Base-by-base conservation (phyloP, 495 filamentous ascomycete genomes). In the Pseudomonodictys pantanalensis region DNA sequence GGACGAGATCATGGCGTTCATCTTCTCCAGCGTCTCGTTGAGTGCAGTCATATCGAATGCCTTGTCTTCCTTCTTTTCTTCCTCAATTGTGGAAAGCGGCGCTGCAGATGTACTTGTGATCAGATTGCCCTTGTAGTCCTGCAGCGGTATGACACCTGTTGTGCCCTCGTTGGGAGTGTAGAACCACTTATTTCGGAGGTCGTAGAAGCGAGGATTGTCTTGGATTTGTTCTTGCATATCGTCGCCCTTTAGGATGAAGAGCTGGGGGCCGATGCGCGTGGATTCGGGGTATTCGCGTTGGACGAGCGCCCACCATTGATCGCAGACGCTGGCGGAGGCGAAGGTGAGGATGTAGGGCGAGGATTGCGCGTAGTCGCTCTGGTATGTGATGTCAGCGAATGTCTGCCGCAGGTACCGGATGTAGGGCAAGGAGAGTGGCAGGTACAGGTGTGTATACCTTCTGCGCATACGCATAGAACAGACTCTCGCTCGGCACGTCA, bases 381-480 rank as follows among this genome's bases (percentile, higher is more conserved):
- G 33, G 20, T 32, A 12, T 28, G 29, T 22, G 4, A 2, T 3
- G 15, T 32, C 11, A 23, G 41, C 48, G 22, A 45, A 26, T 30
- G 12, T 22, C 15, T 3, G 29, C 32, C 32, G 5, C 24, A 17
- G 12, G 12, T 7, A n/a, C 25, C 2, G 20, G 38, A 43, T 26
- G 1, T 15, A 35, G 24, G 25, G 4, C n/a, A 39, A 6, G 33
- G 33, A 33, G 26, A 15, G 32, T 4, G 18, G 38, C 9, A 25
- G 44, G 26, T 7, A 52, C 29, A 52, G 18, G 32, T 5, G 20
- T 15, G 38, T 52, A 54, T 35, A 66, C 63, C 49, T 54, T 57
- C 53, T 57, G 52, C 30, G 63, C 63, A 51, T 66, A 66, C 25
- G 63, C 63, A 46, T 62, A 66, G 47, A 66, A 66, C 39, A 66